Evolutionary conservation across 441 rosid species (phyloP), one percentile per base, ranked within the genome.

Genomic region (Croton setiger): DNA sequence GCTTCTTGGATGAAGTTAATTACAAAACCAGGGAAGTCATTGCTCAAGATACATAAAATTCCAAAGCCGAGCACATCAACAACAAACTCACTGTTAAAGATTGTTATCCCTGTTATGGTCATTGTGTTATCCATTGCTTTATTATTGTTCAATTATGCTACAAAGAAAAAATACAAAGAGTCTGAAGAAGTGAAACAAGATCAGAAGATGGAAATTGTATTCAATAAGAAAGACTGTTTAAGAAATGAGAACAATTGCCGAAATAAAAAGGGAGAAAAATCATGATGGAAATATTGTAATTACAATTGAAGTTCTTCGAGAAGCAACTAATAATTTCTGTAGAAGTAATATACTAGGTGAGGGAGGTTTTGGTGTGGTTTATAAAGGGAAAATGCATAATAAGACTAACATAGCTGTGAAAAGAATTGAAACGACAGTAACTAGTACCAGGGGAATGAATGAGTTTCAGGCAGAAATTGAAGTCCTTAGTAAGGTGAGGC

Each of bases 281-380:
- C 52, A 48, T 15, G 52, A 48, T 45, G 85, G 86, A 70, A 87
- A 79, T 63, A 85, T 80, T 36, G 64, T 78, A 2, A 81, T 90
- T 71, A 80, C 96, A 0, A 84, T 88, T 21, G 77, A 88, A 49
- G 85, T 88, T 63, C 85, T 90, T 48, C 80, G 83, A 20, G 81
- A 85, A 64, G 96, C 81, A 63, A 90, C 96, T 0, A 64, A 84
- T 56, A 80, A 90, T 60, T 90, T 90, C 78, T 82, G 81, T 2
- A 88, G 83, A 55, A 69, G 66, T 8, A 86, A 85, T 60, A 66
- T 88, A 31, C 62, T 90, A 72, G 96, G 96, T 3, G 84, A 72
- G 76, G 96, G 96, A 13, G 93, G 93, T 49, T 90, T 88, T 18
- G 96, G 96, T 31, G 85, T 84, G 45, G 96, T 90, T 48, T 90